These are phyloP conservation scores for Elaeis guineensis DNA, from an alignment of 176 grass and related monocot genomes.

Conservation along the genomic window DNA sequence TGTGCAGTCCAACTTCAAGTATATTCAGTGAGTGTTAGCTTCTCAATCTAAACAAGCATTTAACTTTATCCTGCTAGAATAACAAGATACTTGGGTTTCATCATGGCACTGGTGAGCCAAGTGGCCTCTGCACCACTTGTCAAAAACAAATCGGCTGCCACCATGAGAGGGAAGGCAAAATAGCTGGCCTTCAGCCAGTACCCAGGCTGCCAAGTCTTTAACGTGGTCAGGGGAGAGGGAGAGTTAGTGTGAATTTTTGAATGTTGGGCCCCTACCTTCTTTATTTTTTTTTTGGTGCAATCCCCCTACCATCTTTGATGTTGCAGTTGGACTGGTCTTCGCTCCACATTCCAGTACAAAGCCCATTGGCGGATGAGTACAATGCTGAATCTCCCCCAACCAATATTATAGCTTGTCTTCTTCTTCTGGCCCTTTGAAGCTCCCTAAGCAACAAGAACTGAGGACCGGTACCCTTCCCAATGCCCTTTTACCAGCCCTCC, in stretches of 20 bases:
- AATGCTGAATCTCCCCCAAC: constrained; percentile 7
- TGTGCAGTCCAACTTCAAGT: too few species aligned
- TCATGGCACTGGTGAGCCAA: neutral
- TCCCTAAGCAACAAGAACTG: constrained; percentile 3
- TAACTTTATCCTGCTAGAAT: too few species aligned
- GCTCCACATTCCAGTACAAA: constrained; percentile 31
- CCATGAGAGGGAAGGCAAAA: constrained; percentile 32
- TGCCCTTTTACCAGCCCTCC: neutral
- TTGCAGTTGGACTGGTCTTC: constrained; percentile 55
- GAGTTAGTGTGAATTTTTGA: constrained; percentile 38
- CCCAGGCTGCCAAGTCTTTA: constrained; percentile 19
- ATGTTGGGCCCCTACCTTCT: constrained; percentile 21
- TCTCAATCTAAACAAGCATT: too few species aligned
- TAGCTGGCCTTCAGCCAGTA: neutral
- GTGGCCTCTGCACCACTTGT: constrained; percentile 2
- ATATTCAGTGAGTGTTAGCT: too few species aligned
- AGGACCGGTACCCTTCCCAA: constrained; percentile 27
- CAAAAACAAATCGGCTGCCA: constrained; percentile 33
- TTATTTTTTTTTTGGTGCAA: neutral
- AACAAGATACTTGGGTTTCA: neutral
- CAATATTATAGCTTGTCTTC: constrained; percentile 58
- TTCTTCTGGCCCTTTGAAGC: constrained; percentile 35
- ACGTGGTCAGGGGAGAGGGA: constrained; percentile 4
- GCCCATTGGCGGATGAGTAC: constrained; percentile 15
- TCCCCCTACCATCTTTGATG: constrained; percentile 16